Conservation (phyloP, 2,329 filamentous ascomycete genomes). For the Cryphonectria radicalis region DNA sequence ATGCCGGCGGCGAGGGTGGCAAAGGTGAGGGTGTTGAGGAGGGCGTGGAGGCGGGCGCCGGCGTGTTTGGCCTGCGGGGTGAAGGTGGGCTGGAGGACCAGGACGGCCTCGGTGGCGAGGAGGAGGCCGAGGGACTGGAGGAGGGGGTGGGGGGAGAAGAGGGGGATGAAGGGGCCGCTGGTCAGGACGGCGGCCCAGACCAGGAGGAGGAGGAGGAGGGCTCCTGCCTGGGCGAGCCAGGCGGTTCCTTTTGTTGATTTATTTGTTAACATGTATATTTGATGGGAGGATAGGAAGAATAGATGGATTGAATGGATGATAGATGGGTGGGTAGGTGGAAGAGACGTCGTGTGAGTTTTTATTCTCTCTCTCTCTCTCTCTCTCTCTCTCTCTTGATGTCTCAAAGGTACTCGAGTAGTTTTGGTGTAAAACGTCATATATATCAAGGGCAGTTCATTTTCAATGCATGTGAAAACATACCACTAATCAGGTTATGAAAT, state of each 20-base stretch:
- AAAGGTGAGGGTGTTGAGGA: conserved; percentile 69
- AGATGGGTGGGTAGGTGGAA: background rate
- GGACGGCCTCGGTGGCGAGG: conserved; percentile 76
- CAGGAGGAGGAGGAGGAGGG: conserved; percentile 73
- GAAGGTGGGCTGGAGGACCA: conserved; percentile 86
- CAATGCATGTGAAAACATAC: conserved; percentile 49
- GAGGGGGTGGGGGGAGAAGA: conserved; percentile 90
- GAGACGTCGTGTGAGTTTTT: background rate
- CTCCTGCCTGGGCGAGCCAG: conserved; percentile 77
- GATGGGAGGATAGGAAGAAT: conserved; percentile 15
- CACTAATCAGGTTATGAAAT: conserved; percentile 72
- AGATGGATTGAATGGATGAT: too few species aligned
- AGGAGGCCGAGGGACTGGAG: conserved; percentile 70
- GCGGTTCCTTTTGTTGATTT: conserved; percentile 64
- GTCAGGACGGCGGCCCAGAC: conserved; percentile 80
- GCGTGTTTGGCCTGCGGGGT: conserved; percentile 72
- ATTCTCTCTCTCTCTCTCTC: too few species aligned
- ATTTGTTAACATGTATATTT: conserved; percentile 10
- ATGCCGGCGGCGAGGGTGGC: conserved; percentile 67
- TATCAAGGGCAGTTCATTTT: too few species aligned
- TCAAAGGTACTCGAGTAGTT: too few species aligned
- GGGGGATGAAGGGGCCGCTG: conserved; percentile 61
- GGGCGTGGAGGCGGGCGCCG: conserved; percentile 54
- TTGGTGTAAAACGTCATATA: too few species aligned
- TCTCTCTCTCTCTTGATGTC: too few species aligned